Conservation (phyloP, 768 basidiomycete genomes). For the Hypholoma fasciculare region DNA sequence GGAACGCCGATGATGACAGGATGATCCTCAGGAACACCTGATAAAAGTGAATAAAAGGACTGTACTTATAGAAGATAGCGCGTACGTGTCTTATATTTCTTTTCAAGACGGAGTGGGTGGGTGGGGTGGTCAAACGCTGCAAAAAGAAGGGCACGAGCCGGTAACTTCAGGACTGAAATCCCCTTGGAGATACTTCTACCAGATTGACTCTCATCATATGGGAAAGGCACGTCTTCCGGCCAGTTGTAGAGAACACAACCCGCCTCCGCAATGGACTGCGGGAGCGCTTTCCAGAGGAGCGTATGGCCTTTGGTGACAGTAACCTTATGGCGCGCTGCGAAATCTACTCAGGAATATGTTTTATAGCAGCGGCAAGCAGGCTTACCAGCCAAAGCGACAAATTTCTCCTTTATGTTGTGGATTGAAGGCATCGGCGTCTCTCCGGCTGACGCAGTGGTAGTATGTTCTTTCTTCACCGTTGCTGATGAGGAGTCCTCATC, state of each 20-base stretch:
- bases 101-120: background rate
- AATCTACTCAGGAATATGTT: background rate
- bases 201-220: background rate
- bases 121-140: slow-evolving; percentile 6
- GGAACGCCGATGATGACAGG: slow-evolving; percentile 8
- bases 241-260: background rate
- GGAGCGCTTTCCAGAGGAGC: background rate
- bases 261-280: background rate
- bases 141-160: background rate
- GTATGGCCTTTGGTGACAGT: background rate
- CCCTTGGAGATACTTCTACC: background rate
- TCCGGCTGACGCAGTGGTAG: background rate
- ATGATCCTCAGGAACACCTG: background rate
- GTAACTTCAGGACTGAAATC: background rate
- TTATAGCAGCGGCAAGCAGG: too few relatives aligned
- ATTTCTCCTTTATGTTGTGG: background rate
- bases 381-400: background rate
- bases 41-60: background rate
- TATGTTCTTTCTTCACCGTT: background rate
- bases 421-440: background rate
- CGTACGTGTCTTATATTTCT: background rate
- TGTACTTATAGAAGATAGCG: background rate
- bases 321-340: background rate
- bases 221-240: slow-evolving; percentile 2
- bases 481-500: background rate